Conservation (phyloP, 2,329 filamentous ascomycete genomes). For the Fusarium sp. region DNA sequence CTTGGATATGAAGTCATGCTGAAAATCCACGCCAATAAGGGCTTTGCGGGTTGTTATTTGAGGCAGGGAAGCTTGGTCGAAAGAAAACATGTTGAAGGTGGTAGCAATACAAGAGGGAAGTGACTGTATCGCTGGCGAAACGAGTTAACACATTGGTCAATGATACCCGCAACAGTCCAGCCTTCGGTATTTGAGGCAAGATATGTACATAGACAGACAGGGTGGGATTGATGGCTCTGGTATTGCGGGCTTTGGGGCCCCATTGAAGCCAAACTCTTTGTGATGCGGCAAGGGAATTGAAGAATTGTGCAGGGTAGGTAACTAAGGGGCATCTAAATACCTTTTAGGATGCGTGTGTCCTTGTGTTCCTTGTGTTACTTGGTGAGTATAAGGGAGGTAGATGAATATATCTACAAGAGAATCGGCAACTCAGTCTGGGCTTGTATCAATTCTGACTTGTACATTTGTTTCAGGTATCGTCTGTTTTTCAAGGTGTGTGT, state of each 20-base stretch:
- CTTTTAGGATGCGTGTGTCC: neutral
- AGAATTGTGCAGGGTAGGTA: slow-evolving; percentile 14
- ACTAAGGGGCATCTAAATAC: neutral
- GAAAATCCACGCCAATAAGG: slow-evolving; percentile 84
- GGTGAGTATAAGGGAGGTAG: neutral
- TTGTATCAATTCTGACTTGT: neutral
- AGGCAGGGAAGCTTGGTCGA: slow-evolving; percentile 65
- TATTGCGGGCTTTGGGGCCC: slow-evolving; percentile 21
- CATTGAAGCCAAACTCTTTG: slow-evolving; percentile 20
- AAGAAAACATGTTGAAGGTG: slow-evolving; percentile 59
- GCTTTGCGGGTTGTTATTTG: slow-evolving; percentile 70
- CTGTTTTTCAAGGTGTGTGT: neutral
- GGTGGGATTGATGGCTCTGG: slow-evolving; percentile 9
- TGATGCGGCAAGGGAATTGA: slow-evolving; percentile 11
- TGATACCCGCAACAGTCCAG: neutral
- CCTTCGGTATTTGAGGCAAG: neutral
- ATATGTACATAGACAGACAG: slow-evolving; percentile 5
- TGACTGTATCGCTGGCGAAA: neutral
- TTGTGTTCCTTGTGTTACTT: neutral
- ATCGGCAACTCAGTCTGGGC: neutral
- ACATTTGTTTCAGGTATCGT: neutral
- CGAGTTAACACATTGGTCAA: neutral
- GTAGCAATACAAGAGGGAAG: neutral
- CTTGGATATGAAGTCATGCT: slow-evolving; percentile 84
- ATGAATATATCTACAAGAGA: neutral